These are phyloP conservation scores for Solanum lycopersicoides DNA, from an alignment of 257 asterid species.

Conservation along the genomic window DNA sequence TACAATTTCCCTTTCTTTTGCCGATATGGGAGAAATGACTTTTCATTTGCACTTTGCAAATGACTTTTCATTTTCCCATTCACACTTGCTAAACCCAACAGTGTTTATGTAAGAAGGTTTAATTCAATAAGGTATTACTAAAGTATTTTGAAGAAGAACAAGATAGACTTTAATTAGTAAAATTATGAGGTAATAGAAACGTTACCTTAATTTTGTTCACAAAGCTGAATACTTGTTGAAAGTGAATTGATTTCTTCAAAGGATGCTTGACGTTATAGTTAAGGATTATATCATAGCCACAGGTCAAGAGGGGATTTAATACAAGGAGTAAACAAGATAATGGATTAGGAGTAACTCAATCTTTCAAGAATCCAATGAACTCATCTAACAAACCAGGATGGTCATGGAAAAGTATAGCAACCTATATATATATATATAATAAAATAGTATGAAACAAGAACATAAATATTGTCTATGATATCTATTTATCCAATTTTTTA, in stretches of 20 bases:
- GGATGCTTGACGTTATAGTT: background rate
- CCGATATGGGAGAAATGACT: too few relatives aligned
- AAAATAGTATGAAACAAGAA: background rate
- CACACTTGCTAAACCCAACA: too few relatives aligned
- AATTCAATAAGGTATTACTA: too few relatives aligned
- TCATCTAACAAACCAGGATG: background rate
- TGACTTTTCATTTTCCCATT: too few relatives aligned
- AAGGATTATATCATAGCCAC: background rate
- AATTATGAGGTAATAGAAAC: background rate
- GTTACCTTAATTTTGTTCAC: background rate
- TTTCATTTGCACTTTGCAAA: too few relatives aligned
- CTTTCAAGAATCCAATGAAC: background rate
- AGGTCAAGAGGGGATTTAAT: background rate
- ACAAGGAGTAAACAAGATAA: background rate
- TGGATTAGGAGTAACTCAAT: background rate
- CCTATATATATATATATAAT: background rate
- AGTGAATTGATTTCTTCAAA: background rate
- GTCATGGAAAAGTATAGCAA: background rate
- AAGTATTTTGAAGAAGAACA: background rate
- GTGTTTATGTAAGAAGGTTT: background rate
- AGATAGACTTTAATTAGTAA: background rate
- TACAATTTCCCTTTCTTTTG: too few relatives aligned
- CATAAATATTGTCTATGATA: background rate
- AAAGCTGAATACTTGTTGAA: background rate
- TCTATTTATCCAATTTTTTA: too few relatives aligned